Conservation (phyloP, 208 protist genomes). For the Crithidia sp. region DNA sequence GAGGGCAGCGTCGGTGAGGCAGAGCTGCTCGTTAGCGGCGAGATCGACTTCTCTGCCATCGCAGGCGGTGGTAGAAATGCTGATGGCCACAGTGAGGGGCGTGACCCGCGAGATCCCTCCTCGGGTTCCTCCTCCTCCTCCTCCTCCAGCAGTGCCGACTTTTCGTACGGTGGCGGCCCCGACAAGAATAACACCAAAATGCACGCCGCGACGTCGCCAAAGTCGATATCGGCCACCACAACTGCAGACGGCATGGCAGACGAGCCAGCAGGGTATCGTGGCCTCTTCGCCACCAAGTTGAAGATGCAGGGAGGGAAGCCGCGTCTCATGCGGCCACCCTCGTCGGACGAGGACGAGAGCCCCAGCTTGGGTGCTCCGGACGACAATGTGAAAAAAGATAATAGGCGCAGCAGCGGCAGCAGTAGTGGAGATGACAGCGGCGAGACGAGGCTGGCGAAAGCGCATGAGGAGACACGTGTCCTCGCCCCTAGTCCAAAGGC, state of each 20-base stretch:
- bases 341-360: not conserved
- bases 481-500: not conserved
- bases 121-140: constrained; percentile 1
- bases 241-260: not conserved
- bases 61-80: not conserved
- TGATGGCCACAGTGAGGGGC: not conserved
- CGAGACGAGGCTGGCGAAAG: not conserved
- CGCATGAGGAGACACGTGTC: not conserved
- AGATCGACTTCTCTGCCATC: constrained; percentile 55
- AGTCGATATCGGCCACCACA: not conserved
- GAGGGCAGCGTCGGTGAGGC: constrained; percentile 38
- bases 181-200: not conserved
- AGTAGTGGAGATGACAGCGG: not conserved
- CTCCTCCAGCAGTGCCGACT: not conserved
- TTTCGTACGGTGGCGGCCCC: not conserved
- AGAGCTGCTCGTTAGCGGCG: constrained; percentile 44
- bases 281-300: constrained; percentile 11
- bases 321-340: constrained; percentile 14
- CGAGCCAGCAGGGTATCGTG: not conserved
- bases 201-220: not conserved
- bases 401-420: not conserved
- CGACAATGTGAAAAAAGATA: not conserved
- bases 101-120: not conserved
- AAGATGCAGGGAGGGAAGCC: constrained; percentile 2
- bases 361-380: too few species aligned